These are phyloP conservation scores for Westerdykella sp. DNA, from an alignment of 2,329 filamentous ascomycete genomes.

Conservation along the genomic window DNA sequence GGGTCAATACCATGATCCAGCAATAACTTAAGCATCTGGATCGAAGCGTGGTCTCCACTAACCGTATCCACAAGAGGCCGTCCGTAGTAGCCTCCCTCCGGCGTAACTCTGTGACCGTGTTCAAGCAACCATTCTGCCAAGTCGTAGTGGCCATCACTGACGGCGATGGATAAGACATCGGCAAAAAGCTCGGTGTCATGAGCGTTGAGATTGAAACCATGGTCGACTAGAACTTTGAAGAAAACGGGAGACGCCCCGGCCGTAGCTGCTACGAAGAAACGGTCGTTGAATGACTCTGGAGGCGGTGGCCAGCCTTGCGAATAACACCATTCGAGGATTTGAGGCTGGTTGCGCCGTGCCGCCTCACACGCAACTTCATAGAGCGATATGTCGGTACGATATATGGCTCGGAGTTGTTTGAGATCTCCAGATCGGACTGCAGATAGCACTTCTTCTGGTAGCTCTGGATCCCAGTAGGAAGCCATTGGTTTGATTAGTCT, in stretches of 20 bases:
- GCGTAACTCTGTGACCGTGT: conserved; percentile 5
- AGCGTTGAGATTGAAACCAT: conserved; percentile 5
- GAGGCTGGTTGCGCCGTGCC: conserved; percentile 1
- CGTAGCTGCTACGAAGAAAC: not conserved
- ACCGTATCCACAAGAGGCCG: not conserved
- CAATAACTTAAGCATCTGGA: conserved; percentile 5
- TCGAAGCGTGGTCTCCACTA: not conserved
- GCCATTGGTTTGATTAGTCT: too few species aligned
- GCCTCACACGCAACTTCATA: not conserved
- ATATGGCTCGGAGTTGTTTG: not conserved
- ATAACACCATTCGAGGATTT: conserved; percentile 6
- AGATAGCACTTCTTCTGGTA: not conserved
- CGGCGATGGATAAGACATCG: conserved; percentile 1
- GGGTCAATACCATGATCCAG: conserved; percentile 5
- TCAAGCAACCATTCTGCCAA: conserved; percentile 7
- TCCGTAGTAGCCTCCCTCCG: not conserved
- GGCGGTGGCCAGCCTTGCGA: conserved; percentile 5
- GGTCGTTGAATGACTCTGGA: conserved; percentile 2
- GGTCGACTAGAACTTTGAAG: conserved; percentile 4
- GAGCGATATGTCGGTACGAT: not conserved
- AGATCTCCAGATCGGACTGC: conserved; percentile 1
- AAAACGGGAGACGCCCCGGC: not conserved
- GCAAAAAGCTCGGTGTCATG: not conserved
- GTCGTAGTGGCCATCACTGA: not conserved
- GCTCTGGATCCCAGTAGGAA: not conserved